phyloP scores from a whole-genome alignment of 2,329 filamentous ascomycete genomes.

The Diplodia corticola region DNA sequence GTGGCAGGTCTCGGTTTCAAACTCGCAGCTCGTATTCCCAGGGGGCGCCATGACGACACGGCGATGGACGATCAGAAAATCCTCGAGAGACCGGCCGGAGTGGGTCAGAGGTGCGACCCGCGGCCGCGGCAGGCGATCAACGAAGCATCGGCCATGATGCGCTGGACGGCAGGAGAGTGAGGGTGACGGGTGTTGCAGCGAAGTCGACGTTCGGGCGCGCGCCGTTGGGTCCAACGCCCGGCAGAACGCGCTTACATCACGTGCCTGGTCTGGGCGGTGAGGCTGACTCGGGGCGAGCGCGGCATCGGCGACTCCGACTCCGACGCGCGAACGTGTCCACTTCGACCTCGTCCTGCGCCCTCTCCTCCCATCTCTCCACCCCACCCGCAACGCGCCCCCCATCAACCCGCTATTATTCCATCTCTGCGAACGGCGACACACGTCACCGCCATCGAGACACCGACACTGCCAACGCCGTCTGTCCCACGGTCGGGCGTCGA shows the following conservation, averaged over 20 bases:
- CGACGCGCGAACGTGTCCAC: not conserved
- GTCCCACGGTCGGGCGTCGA: not conserved
- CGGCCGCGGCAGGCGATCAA: not conserved
- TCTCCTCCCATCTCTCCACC: not conserved
- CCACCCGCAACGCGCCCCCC: not conserved
- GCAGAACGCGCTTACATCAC: not conserved
- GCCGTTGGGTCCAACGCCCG: not conserved
- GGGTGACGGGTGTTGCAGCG: too few relatives aligned
- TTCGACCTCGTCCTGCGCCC: not conserved
- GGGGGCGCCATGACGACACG: conserved; percentile 8
- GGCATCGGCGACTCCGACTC: too few relatives aligned
- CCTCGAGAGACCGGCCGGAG: not conserved
- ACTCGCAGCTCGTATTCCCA: conserved; percentile 1
- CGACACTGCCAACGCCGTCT: not conserved
- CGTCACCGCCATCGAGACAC: not conserved
- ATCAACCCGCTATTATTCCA: not conserved
- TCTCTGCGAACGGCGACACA: not conserved
- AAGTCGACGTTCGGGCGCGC: not conserved
- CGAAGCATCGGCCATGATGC: not conserved
- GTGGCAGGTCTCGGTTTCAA: not conserved
- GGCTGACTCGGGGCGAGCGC: not conserved
- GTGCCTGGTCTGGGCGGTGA: not conserved
- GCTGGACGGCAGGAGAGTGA: not conserved
- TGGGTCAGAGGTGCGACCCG: not conserved
- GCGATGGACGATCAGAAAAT: not conserved